Evolutionary conservation across 352 stramenopile species (phyloP), one percentile per base, ranked within the genome.

Genomic region (Phytophthora chlamydospora): DNA sequence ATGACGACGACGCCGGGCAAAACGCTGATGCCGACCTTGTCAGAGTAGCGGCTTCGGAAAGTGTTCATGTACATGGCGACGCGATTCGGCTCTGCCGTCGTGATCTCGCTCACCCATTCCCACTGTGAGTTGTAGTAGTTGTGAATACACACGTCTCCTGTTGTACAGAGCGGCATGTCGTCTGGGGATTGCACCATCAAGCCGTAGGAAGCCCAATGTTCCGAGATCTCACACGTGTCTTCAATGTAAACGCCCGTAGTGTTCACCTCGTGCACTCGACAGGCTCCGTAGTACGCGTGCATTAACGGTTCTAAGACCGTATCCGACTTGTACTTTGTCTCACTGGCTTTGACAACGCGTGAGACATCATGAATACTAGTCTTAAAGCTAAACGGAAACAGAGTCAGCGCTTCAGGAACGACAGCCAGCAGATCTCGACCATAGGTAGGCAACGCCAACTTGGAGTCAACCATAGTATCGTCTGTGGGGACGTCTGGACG

Each of bases 41-140:
- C 58, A 0, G 46, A 40, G 27, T 68, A 72, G 2, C 64, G 58
- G 43, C 29, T 63, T 9, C 64, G 34, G 11, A 68, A 68, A 0
- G 47, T 58, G 46, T 64, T 72, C 58, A 48, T 57, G 44, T 53
- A 58, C 34, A 63, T 72, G 14, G 29, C 46, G 19, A 68, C 49
- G 14, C 63, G 63, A 11, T 62, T 54, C 21, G 51, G 51, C 10
- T 46, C 27, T 13, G 34, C 36, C 10, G 42, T n/a, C 0, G 48
- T 45, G 16, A 67, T 60, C n/a, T 58, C 48, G 19, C 48, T 62
- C 21, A 59, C 43, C 38, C 51, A 68, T 19, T 68, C 57, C 57
- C 57, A 72, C 12, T 65, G 59, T 12, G 58, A 72, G n/a, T 72
- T 72, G 47, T 68, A 72, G 43, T 62, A 66, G 16, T 73, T 73